Conservation (phyloP, 768 basidiomycete genomes). For the Mycena olivaceomarginata region DNA sequence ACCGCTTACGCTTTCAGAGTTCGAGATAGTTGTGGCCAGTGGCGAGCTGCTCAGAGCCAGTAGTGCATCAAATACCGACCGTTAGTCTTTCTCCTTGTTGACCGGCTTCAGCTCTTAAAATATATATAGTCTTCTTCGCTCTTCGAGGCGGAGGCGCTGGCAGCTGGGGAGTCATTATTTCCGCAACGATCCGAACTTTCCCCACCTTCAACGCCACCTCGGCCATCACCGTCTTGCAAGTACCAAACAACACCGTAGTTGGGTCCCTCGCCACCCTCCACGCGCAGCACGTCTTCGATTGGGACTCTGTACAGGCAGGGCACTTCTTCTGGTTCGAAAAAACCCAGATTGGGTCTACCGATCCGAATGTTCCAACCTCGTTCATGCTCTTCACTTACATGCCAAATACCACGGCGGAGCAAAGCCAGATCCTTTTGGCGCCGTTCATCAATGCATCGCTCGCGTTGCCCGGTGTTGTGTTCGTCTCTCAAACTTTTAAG, state of each 20-base stretch:
- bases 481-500: neutral
- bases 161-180: no score
- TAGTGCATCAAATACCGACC: no score
- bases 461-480: conserved; percentile 41
- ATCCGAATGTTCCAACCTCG: conserved; percentile 3
- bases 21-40: no score
- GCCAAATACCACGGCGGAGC: conserved; percentile 28
- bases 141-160: no score
- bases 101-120: no score
- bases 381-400: conserved; percentile 47
- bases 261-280: conserved; percentile 51
- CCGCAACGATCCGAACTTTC: no score
- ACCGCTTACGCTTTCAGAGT: conserved; percentile 32
- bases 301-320: conserved; percentile 52
- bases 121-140: no score
- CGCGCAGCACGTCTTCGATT: conserved; percentile 58
- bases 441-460: conserved; percentile 47
- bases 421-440: conserved; percentile 41
- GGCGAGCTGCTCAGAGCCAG: no score
- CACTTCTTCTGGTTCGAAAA: conserved; percentile 52
- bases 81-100: no score
- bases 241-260: no score
- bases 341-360: conserved; percentile 1
- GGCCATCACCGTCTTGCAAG: no score
- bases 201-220: no score